Conservation (phyloP, 345 rosid genomes). For the Cardamine resedifolia region DNA sequence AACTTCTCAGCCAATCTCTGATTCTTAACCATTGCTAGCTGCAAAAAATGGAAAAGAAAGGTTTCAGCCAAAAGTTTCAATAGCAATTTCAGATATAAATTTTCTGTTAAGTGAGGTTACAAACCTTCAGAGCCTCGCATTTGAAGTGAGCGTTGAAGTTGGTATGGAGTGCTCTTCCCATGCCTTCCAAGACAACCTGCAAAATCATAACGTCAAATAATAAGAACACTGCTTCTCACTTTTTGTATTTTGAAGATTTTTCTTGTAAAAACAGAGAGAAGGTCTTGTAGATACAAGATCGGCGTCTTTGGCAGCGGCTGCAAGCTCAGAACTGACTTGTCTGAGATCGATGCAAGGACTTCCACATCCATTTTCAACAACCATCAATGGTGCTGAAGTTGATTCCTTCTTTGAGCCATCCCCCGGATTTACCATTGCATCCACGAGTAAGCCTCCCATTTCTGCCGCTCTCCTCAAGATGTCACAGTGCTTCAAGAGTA, state of each 20-base stretch:
- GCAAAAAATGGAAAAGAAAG: conserved; percentile 37
- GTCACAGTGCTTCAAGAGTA: conserved; percentile 74
- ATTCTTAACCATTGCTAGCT: conserved; percentile 99
- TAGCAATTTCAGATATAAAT: background rate
- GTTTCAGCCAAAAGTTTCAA: background rate
- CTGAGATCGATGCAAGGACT: conserved; percentile 97
- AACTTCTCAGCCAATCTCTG: conserved; percentile 93
- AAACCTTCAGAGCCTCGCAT: conserved; percentile 90
- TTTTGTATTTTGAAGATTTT: background rate
- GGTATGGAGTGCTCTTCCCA: conserved; percentile 98
- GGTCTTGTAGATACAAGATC: conserved; percentile 66
- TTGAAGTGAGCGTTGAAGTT: conserved; percentile 78
- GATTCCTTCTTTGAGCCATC: conserved; percentile 64
- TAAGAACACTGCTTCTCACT: background rate
- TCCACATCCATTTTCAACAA: conserved; percentile 98
- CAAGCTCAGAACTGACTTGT: conserved; percentile 99
- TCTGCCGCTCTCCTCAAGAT: conserved; percentile 95
- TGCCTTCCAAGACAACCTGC: conserved; percentile 94
- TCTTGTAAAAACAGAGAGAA: conserved; percentile 3
- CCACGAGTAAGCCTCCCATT: conserved; percentile 92
- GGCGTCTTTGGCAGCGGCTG: conserved; percentile 89
- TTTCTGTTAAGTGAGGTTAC: conserved; percentile 1
- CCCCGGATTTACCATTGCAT: conserved; percentile 70
- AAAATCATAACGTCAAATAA: conserved; percentile 25
- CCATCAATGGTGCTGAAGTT: conserved; percentile 88